Base-by-base conservation (phyloP, 2,329 filamentous ascomycete species). In the Aspergillus neotritici region DNA sequence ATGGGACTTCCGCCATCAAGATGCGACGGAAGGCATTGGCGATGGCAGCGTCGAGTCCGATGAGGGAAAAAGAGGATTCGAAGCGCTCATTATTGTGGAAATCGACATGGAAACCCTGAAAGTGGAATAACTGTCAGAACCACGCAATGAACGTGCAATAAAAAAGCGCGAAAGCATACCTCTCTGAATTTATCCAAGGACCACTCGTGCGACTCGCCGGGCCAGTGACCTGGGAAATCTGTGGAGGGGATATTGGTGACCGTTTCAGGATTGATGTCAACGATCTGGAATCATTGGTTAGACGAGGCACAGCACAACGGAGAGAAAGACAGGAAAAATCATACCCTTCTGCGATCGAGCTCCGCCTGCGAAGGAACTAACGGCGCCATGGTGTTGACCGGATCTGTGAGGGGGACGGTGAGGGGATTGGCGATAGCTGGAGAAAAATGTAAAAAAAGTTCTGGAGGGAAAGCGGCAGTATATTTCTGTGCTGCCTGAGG, bases 1-100 rank as follows among this genome's bases (percentile, higher is more conserved):
- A 93, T 13, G 91, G 89, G 41, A 98, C 86, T 73, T 98, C 94
- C 55, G 91, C 80, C 66, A 98, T 85, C 59, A 97, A 78, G 58
- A 97, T 97, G 58, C 93, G 88, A 48, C 93, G 89, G 75, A 97
- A 95, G 61, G 94, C 93, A 66, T 98, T 98, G 61, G 93, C 88
- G 63, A 98, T 82, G 42, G 88, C 84, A 60, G 93, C 89, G 65
- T 98, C 93, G 57, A 96, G 72, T 55, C 91, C 90, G 57, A 95
- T 78, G 51, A 98, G 81, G 29, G 90, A 96, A 74, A 98, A 98
- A 43, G 84, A 84, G 34, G 87, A 75, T 59, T 95, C 82, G 62
- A 81, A 78, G 46, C 78, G 77, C 37, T 85, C 77, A 66, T 94
- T 93, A 54, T 86, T 77, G 77, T 97, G 88, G 65, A 95, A 94